Percentiles rank a stretch among this genome's conserved stretches.
These are phyloP conservation scores for Trifolium dubium DNA, from an alignment of 306 rosid species.

Conservation along the genomic window DNA sequence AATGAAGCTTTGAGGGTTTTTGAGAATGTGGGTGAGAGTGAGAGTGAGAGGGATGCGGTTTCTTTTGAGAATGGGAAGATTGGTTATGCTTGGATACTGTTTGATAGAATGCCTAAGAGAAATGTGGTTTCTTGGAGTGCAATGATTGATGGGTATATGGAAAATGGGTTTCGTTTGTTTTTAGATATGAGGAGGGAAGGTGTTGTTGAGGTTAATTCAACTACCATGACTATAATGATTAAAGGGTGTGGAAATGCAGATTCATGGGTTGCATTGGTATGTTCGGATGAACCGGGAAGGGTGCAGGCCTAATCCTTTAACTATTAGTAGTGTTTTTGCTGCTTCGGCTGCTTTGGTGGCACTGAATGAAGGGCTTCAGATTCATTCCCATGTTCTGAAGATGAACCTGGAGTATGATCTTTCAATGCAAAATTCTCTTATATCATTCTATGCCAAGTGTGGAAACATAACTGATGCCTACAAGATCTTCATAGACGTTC, in stretches of 20 bases:
- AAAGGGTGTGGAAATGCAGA: constrained; percentile 74
- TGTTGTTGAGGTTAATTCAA: constrained; percentile 66
- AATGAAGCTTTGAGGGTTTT: constrained; percentile 62
- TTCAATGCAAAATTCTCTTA: constrained; percentile 73
- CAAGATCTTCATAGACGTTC: constrained; percentile 55
- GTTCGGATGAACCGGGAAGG: constrained; percentile 57
- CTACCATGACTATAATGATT: constrained; percentile 62
- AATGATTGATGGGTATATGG: constrained; percentile 79
- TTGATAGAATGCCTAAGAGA: constrained; percentile 68
- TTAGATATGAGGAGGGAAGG: constrained; percentile 67
- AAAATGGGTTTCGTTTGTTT: constrained; percentile 67
- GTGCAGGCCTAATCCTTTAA: constrained; percentile 59
- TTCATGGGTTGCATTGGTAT: constrained; percentile 74
- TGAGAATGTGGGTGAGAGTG: constrained; percentile 54
- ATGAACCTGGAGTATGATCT: constrained; percentile 62
- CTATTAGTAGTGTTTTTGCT: constrained; percentile 71
- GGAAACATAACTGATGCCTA: constrained; percentile 69
- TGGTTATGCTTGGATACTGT: constrained; percentile 63
- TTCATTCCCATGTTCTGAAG: constrained; percentile 67
- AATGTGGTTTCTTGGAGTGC: constrained; percentile 82
- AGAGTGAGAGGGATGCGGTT: constrained; percentile 71
- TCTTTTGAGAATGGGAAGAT: constrained; percentile 68
- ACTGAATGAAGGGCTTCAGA: constrained; percentile 71
- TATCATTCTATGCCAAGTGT: constrained; percentile 80
- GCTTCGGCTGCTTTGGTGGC: constrained; percentile 73